Base-by-base conservation (phyloP, 208 protist species). In the Acanthamoeba sp. region DNA sequence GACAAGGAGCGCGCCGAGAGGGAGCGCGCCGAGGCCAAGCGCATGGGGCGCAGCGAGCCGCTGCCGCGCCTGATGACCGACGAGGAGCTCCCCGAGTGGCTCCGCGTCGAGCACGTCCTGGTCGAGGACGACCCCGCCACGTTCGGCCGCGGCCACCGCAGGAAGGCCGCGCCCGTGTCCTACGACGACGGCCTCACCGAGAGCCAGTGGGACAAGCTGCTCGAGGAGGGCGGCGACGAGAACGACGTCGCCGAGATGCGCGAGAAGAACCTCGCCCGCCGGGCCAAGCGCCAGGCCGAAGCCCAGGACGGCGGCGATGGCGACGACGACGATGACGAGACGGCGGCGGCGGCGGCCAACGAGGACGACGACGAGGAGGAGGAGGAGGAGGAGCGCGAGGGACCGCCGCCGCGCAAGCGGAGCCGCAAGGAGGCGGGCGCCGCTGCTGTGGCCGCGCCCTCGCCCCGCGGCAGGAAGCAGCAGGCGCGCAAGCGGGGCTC, bases 151-250 rank as follows among this genome's bases (percentile, higher is more conserved):
- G 95, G 94, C 27, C 64, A 71, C 64, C 38, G 59, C 6, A 87
- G 95, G 14, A 85, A 94, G 50, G 89, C 84, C 40, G 76, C 42
- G 32, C 29, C 94, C 18, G 94, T 96, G 40, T 36, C 36, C 40
- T 97, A 96, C 80, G 82, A 84, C 73, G 91, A 96, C 55, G 94
- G 88, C 24, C 32, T 95, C 42, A 95, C 89, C 34, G 95, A 97
- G 34, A 5, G 7, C 32, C 80, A 96, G 55, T 95, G 76, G 42
- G 78, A 45, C 7, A 45, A 89, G 59, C 62, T 84, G 24, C 36
- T 94, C 40, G 76, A 73, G 69, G 91, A 80, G 64, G 82, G 91
- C 76, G 45, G n/a, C 24, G 76, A 48, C 50, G 66, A 69, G 62
- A 9, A 62, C 45, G 80, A 85, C 32, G 10, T 64, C 50, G 27